Evolutionary conservation across 2,329 filamentous ascomycete species (phyloP), one percentile per base, ranked within the genome.

Genomic region (Fonsecaea erecta): DNA sequence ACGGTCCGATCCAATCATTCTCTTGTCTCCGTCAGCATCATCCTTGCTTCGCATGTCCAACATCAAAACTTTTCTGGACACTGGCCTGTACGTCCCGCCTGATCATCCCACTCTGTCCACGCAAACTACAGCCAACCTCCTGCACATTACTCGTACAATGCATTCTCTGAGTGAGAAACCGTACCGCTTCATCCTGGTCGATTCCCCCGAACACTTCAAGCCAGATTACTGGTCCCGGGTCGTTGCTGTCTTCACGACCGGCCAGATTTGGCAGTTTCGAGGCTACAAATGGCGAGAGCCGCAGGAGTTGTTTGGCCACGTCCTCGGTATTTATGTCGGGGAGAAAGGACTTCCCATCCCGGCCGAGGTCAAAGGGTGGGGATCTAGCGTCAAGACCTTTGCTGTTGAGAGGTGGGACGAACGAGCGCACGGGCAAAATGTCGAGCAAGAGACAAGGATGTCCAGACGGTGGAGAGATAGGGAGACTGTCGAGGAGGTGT

Each of bases 261-360:
- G 95, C 35, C 95, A 99, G 80, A 88, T 90, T 9, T 99, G 95
- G 95, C 95, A 99, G 79, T 99, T 99, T 81, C 97, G 97, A 80
- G 91, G 88, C 71, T 99, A 99, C 85, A 97, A 96, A 79, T 99
- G 95, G 92, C 89, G 89, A 71, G 89, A 90, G 62, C 91, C 95
- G 0, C 85, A 88, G 14, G 95, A 98, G 74, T 83, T 99, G 56
- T 99, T 99, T 81, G 87, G 88, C 71, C 91, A 97, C 74, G 91
- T 92, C 1, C 83, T 92, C 14, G 95, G 95, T 62, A 82, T 99
- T 56, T 96, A 92, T 74, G 88, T 99, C 1, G 95, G 95, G 2
- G 98, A 93, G 92, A 87, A 90, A 67, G 93, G 91, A 56, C 93
- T 98, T 74, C 85, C 88, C 68, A 79, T 89, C 2, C 95, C 95